Percentiles rank a stretch among this genome's conserved stretches.
These are phyloP conservation scores for Blastomyces emzantsi DNA, from an alignment of 2,329 filamentous ascomycete species.

Conservation along the genomic window DNA sequence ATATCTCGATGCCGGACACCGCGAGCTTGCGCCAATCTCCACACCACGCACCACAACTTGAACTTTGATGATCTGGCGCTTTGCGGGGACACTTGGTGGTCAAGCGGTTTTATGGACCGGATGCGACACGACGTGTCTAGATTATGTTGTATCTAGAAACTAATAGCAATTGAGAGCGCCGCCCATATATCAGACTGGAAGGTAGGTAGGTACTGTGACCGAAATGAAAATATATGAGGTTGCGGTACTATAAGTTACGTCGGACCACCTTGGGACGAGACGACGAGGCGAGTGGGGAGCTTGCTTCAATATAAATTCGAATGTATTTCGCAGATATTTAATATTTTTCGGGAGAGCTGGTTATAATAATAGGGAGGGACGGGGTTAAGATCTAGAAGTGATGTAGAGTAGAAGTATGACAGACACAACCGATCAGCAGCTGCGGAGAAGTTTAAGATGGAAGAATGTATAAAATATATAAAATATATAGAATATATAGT, in stretches of 20 bases:
- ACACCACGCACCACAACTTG: not conserved
- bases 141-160: not conserved
- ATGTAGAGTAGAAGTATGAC: not conserved
- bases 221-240: not conserved
- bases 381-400: not conserved
- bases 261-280: not conserved
- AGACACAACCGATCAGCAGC: conserved; percentile 1
- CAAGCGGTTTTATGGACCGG: not conserved
- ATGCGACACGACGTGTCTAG: not conserved
- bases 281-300: not conserved
- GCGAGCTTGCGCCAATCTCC: not conserved
- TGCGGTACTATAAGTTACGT: not conserved
- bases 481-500: no score
- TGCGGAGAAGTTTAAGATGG: not conserved
- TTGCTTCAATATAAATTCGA: not conserved
- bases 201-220: no score
- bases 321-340: not conserved
- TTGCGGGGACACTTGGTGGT: not conserved
- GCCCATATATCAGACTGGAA: not conserved
- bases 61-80: not conserved
- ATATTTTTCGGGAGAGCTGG: not conserved
- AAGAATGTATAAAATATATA: no score
- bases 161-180: not conserved
- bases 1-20: not conserved
- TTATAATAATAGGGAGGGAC: not conserved